Base-by-base conservation (phyloP, 345 rosid species). In the Brassica nigra region DNA sequence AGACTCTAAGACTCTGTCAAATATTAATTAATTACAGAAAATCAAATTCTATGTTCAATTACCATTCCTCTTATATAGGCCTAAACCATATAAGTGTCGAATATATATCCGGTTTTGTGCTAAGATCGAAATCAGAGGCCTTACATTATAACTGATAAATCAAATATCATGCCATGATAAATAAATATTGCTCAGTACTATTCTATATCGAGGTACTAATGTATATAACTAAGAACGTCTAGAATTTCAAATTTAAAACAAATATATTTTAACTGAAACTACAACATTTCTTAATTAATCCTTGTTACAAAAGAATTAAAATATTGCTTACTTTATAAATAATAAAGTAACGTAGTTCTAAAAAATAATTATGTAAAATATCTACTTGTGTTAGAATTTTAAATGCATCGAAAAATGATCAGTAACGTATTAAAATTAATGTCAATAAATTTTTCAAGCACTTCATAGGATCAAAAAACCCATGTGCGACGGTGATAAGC, bases 401-500 rank as follows among this genome's bases (percentile, higher is more conserved):
- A 52, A 52, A 52, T 52, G 57, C 20, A 3, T 47, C 52, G 52
- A 44, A 49, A 14, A 28, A 28, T 28, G 30, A 62, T 30, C 8
- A 28, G 15, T 47, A 47, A 47, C n/a, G 16, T 49, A 49, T 49
- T 14, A 23, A 59, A 8, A 28, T 10, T 28, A 20, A 20, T 30
- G 4, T 64, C 12, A 64, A 31, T 2, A 30, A 30, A 2, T 63
- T 2, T 15, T 14, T 14, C 55, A 65, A 8, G 37, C 10, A 3
- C 3, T n/a, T 3, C 10, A 20, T 0, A 11, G 1, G 37, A 12
- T 1, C 14, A 14, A 34, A 58, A 58, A 37, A 4, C 0, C 9
- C 81, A 78, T 63, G 70, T 79, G 82, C 74, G 68, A 73, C 5
- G 74, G 69, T 73, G 74, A 79, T 61, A 61, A 73, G 82, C 68